Conservation (phyloP, 495 filamentous ascomycete genomes). For the Bacidia gigantensis region DNA sequence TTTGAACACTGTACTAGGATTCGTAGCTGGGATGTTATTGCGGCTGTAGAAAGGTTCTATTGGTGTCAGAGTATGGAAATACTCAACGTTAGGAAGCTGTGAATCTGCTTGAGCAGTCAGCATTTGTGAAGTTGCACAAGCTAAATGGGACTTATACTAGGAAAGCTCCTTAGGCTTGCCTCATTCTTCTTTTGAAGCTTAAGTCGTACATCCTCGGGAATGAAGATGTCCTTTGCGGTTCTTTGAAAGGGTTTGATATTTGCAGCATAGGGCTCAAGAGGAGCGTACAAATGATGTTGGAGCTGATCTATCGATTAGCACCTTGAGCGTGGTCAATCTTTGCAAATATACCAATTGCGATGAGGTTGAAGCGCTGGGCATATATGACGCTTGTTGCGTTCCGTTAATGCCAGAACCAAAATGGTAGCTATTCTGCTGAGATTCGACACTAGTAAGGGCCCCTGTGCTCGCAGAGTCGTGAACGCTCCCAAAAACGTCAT, state of each 20-base stretch:
- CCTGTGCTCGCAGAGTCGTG: conserved; percentile 2
- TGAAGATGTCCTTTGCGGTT: conserved; percentile 77
- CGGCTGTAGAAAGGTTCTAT: conserved; percentile 70
- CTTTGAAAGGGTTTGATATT: conserved; percentile 70
- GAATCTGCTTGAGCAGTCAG: conserved; percentile 32
- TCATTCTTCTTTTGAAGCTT: conserved; percentile 81
- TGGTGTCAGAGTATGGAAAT: conserved; percentile 84
- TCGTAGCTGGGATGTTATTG: conserved; percentile 62
- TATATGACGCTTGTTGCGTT: conserved; percentile 19
- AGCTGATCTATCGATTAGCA: conserved; percentile 32
- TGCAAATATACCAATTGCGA: conserved; percentile 48
- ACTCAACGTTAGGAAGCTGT: conserved; percentile 57
- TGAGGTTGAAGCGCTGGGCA: background rate
- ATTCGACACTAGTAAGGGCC: background rate
- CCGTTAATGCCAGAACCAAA: conserved; percentile 2
- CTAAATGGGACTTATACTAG: conserved; percentile 37
- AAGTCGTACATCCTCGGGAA: conserved; percentile 70
- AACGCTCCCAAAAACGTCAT: background rate
- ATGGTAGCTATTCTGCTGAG: conserved; percentile 1
- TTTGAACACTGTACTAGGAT: conserved; percentile 88
- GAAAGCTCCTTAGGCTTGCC: conserved; percentile 69
- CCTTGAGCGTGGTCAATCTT: conserved; percentile 16
- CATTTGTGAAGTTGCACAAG: conserved; percentile 2
- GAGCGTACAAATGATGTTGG: conserved; percentile 88
- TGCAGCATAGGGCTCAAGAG: conserved; percentile 66